These are phyloP conservation scores for Pleurotus salmoneostramineus DNA, from an alignment of 768 basidiomycete species.

Conservation along the genomic window DNA sequence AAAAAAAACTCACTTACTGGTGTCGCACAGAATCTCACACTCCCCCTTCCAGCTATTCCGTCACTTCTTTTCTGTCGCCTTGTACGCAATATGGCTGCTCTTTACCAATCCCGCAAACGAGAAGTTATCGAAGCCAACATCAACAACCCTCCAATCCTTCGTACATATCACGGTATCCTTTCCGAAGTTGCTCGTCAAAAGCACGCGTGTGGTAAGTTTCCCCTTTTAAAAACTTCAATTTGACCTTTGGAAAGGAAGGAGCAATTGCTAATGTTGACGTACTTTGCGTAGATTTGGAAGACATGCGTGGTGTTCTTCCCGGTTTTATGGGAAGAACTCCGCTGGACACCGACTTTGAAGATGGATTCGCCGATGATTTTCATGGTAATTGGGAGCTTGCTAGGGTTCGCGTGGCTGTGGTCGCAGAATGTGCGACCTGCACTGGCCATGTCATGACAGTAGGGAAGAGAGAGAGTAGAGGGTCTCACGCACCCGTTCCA, in stretches of 20 bases:
- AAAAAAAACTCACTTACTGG: constrained; percentile 30
- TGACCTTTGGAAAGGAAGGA: constrained; percentile 49
- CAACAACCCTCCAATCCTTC: no score
- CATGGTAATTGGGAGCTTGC: no score
- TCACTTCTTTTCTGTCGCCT: constrained; percentile 95
- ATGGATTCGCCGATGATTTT: no score
- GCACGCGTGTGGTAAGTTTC: constrained; percentile 30
- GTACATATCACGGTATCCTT: no score
- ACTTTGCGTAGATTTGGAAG: constrained; percentile 70
- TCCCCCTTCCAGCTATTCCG: constrained; percentile 74
- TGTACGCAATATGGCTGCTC: constrained; percentile 91
- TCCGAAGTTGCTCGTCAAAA: no score
- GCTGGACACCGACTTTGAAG: constrained; percentile 50
- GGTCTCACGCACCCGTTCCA: no score
- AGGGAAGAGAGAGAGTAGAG: no score
- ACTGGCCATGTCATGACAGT: no score
- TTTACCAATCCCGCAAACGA: constrained; percentile 47
- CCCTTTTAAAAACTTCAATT: constrained; percentile 55
- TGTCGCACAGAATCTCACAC: constrained; percentile 44
- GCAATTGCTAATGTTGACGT: constrained; percentile 1
- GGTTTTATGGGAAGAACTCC: constrained; percentile 82
- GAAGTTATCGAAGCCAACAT: constrained; percentile 26
- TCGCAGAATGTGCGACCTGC: no score
- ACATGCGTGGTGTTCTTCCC: constrained; percentile 87
- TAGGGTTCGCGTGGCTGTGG: no score